Evolutionary conservation across 2,329 filamentous ascomycete genomes (phyloP).

Genomic region (Pseudopithomyces maydicus): DNA sequence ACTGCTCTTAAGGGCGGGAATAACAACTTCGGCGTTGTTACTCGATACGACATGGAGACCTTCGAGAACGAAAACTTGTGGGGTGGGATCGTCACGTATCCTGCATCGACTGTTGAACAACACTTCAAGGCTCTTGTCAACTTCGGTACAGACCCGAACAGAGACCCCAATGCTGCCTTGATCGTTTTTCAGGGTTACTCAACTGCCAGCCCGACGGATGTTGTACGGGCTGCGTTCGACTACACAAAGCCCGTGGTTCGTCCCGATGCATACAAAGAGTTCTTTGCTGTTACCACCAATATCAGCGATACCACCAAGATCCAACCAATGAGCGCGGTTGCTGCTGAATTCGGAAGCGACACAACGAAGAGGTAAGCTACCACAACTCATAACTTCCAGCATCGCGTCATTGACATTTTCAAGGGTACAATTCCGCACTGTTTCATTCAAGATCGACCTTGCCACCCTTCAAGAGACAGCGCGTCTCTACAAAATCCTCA

Average conservation of each 20-base stretch:
- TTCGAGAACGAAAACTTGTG: neutral
- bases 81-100: conserved; percentile 10
- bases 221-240: conserved; percentile 18
- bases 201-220: conserved; percentile 14
- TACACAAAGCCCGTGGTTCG: conserved; percentile 18
- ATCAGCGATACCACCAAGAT: conserved; percentile 24
- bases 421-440: conserved; percentile 21
- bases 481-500: conserved; percentile 33
- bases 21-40: conserved; percentile 20
- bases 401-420: neutral
- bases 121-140: conserved; percentile 16
- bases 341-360: conserved; percentile 18
- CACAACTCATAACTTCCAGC: neutral
- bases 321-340: conserved; percentile 17
- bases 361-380: conserved; percentile 10
- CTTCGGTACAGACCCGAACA: conserved; percentile 11
- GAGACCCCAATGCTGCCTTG: conserved; percentile 14
- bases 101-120: conserved; percentile 13
- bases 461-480: conserved; percentile 18
- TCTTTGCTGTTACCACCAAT: conserved; percentile 18
- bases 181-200: conserved; percentile 18
- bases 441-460: conserved; percentile 31
- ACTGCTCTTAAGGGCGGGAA: conserved; percentile 38
- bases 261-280: conserved; percentile 21
- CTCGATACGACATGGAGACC: neutral